Evolutionary conservation across 192 early-diverging fungal genomes (phyloP).

Genomic region (Coemansia sp.): DNA sequence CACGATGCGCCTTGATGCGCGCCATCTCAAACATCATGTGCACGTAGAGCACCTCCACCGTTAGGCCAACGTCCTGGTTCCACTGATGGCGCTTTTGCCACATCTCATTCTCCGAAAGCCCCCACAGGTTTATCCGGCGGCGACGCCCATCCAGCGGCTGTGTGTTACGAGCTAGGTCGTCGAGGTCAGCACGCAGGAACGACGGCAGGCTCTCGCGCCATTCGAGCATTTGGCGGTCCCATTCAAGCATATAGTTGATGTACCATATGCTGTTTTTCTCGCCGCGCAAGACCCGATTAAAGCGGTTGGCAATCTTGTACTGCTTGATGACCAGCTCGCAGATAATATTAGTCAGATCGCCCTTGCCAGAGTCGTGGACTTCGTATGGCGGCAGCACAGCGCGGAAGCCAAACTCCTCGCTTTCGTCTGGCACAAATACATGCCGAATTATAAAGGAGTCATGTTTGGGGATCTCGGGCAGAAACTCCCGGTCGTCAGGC

Average conservation of each 20-base stretch:
- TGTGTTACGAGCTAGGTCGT: constrained; percentile 37
- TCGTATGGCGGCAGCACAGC: constrained; percentile 30
- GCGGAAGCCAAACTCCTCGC: constrained; percentile 46
- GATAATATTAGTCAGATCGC: constrained; percentile 37
- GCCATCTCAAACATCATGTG: constrained; percentile 51
- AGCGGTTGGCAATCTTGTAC: constrained; percentile 52
- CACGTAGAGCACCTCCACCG: constrained; percentile 50
- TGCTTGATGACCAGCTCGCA: constrained; percentile 47
- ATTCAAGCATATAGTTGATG: constrained; percentile 47
- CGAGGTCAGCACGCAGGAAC: constrained; percentile 33
- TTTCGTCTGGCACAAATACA: constrained; percentile 42
- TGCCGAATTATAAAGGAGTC: constrained; percentile 48
- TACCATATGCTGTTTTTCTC: constrained; percentile 41
- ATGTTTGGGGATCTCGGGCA: constrained; percentile 45
- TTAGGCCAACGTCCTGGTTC: constrained; percentile 45
- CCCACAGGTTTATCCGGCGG: constrained; percentile 47
- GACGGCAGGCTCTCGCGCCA: constrained; percentile 45
- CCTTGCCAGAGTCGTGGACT: constrained; percentile 20
- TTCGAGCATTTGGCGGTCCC: constrained; percentile 54
- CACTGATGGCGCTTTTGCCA: constrained; percentile 54
- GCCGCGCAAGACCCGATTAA: constrained; percentile 48
- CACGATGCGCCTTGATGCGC: constrained; percentile 50
- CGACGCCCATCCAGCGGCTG: constrained; percentile 42
- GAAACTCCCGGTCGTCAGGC: constrained; percentile 52
- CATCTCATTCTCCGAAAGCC: constrained; percentile 51